Evolutionary conservation across 495 filamentous ascomycete species (phyloP).

Genomic region (Viridothelium virens): DNA sequence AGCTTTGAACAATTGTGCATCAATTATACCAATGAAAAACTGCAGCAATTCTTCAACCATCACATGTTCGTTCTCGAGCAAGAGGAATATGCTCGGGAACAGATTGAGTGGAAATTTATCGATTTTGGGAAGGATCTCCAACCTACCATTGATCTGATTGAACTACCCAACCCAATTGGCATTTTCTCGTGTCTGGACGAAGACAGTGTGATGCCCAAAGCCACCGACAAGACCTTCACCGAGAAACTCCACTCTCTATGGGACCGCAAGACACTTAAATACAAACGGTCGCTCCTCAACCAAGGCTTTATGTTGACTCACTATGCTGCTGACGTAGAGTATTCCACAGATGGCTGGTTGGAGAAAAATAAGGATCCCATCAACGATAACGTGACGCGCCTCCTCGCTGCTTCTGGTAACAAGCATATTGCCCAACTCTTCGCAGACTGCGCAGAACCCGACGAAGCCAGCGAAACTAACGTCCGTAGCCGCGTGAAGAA

Average conservation of each 20-base stretch:
- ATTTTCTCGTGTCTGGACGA: constrained; percentile 98
- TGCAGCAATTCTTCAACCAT: constrained; percentile 99
- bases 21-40: constrained; percentile 99
- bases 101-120: constrained; percentile 99
- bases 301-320: constrained; percentile 98
- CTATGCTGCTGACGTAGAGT: constrained; percentile 97
- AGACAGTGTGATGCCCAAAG: constrained; percentile 98
- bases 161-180: constrained; percentile 91
- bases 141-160: constrained; percentile 96
- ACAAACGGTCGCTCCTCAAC: constrained; percentile 73
- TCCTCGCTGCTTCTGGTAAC: constrained; percentile 75
- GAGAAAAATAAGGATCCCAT: constrained; percentile 99
- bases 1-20: constrained; percentile 99
- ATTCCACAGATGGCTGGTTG: constrained; percentile 89
- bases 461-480: constrained; percentile 54
- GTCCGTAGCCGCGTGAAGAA: constrained; percentile 85
- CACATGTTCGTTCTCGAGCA: constrained; percentile 99
- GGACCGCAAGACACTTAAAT: constrained; percentile 93
- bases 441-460: constrained; percentile 70
- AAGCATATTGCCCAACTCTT: constrained; percentile 80
- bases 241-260: constrained; percentile 95
- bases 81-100: constrained; percentile 94
- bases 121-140: constrained; percentile 97
- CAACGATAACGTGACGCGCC: constrained; percentile 88
- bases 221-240: constrained; percentile 91